Base-by-base conservation (phyloP, 2,329 filamentous ascomycete species). In the Lachnellula cervina region DNA sequence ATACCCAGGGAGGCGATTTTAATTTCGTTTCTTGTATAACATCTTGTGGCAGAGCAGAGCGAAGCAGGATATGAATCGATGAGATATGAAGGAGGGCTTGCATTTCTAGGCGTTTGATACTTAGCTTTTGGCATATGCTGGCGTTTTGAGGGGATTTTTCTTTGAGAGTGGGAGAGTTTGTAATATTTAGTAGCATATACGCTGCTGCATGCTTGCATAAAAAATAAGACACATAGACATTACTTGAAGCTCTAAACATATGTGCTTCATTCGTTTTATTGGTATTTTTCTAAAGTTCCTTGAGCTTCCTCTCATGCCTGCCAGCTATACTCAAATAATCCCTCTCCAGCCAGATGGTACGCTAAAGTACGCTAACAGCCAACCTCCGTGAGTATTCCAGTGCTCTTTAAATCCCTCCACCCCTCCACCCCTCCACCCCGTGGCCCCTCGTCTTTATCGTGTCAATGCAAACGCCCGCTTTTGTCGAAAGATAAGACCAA, bases 381-480 rank as follows among this genome's bases (percentile, higher is more conserved):
- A 13, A 32, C 21, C n/a, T 16, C 13, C 40, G 21, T 19, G 9
- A 34, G 16, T 19, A 19, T 23, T 37, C 17, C 21, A 17, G 13
- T 25, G 21, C 11, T 23, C 19, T 25, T 38, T 19, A 1, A 11
- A 16, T 13, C 21, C 49, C 25, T 19, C 37, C n/a, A n/a, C 25
- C 25, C 23, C 25, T n/a, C n/a, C n/a, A n/a, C n/a, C 21, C 49
- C 25, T 19, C 37, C n/a, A n/a, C 25, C 25, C 23, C 25, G 16
- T 32, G n/a, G 8, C 32, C 28, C 6, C 35, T 42, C 28, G 32
- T 49, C 25, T 42, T 38, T 48, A 17, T 51, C 44, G 35, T 52
- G 46, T 11, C 49, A 46, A 43, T 45, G 50, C 28, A 48, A 57
- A 57, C 54, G 54, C 54, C 54, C 50, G 50, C 54, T 57, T 49